These are phyloP conservation scores for Camillea tinctor DNA, from an alignment of 2,329 filamentous ascomycete genomes.

Conservation along the genomic window DNA sequence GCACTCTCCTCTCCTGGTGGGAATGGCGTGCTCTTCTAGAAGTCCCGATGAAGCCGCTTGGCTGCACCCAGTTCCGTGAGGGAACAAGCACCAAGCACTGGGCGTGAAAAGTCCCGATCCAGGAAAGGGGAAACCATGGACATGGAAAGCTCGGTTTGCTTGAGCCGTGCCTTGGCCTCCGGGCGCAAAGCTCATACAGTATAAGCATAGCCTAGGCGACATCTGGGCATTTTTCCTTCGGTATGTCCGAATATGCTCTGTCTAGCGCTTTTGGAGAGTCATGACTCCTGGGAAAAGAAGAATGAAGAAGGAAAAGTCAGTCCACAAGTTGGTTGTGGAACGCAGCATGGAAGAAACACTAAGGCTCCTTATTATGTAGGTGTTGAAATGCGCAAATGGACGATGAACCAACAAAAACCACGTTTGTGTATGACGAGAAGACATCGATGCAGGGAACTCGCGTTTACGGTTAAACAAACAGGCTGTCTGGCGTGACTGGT, in stretches of 20 bases:
- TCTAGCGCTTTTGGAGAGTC: background rate
- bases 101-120: background rate
- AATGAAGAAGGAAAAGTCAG: background rate
- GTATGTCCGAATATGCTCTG: background rate
- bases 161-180: background rate
- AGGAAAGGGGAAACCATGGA: background rate
- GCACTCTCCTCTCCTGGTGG: constrained; percentile 5
- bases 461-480: constrained; percentile 21
- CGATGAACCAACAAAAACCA: constrained; percentile 21
- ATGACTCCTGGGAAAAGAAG: background rate
- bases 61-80: background rate
- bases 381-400: constrained; percentile 19
- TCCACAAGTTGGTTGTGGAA: constrained; percentile 6
- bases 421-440: constrained; percentile 31
- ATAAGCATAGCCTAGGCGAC: background rate
- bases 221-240: background rate
- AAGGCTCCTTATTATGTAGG: constrained; percentile 18
- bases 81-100: background rate
- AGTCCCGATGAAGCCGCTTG: constrained; percentile 1
- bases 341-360: constrained; percentile 13
- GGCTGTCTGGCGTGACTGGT: constrained; percentile 11
- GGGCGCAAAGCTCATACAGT: background rate
- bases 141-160: background rate
- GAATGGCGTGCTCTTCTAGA: constrained; percentile 4
- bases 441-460: constrained; percentile 20